Evolutionary conservation across 2,329 filamentous ascomycete species (phyloP), one percentile per base, ranked within the genome.

Genomic region (Fusarium dimerum): DNA sequence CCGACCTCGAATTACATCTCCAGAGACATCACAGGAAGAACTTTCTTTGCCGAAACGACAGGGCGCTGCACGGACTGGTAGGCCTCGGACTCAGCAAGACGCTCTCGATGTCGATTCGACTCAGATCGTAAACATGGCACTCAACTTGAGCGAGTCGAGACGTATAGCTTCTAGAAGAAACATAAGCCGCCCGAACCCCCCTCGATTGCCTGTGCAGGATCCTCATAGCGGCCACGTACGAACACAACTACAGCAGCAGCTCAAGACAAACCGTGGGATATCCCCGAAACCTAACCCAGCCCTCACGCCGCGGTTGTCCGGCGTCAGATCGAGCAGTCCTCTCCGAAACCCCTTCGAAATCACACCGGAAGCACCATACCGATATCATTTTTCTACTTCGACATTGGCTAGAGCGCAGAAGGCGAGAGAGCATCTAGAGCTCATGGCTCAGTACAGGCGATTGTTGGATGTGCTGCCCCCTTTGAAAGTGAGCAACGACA

Each of bases 111-210:
- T 88, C 54, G 92, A 97, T 65, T 88, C 92, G 8, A 84, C 88
- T 5, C 90, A 96, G 70, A 95, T 97, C 58, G 91, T 97, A 40
- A 92, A 92, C 65, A 89, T 97, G 82, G 93, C 93, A 2, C 74
- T 97, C 62, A 94, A 88, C 59, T 73, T 97, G 45, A 96, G 89
- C 74, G 91, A 97, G 71, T 90, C 87, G 65, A 84, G 85, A 59
- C 84, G 84, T 66, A 80, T 79, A 72, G 89, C 78, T 55, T 84
- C 75, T 70, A 82, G 77, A 71, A 81, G 76, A 71, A 85, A 68
- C 69, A 80, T 71, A 60, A 83, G 66, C 50, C 83, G 67, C 66
- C 81, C 70, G 50, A 75, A 74, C 36, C 82, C 73, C 30, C 82
- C 76, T 43, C 76, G 73, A 40, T 74, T 80, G 48, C 81, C 82